Evolutionary conservation across 768 basidiomycete species (phyloP), one percentile per base, ranked within the genome.

Genomic region (Macrolepiota fuliginosa): DNA sequence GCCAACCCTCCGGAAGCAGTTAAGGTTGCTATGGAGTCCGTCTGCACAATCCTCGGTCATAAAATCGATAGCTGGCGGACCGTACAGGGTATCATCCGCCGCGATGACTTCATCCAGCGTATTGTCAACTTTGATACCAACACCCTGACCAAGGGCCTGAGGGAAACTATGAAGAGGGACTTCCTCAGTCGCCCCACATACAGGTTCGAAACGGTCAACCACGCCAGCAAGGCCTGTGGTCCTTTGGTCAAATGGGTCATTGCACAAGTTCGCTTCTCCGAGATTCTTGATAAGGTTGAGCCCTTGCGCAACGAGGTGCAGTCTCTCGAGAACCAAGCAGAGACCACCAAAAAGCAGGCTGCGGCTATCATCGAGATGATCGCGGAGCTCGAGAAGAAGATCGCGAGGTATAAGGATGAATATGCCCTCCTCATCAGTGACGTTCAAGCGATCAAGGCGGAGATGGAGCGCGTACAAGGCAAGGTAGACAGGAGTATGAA

Each of bases 401-500:
- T 98, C 68, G 89, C 84, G 25, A 85, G 80, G 58, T 98, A 98
- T 82, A 98, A 98, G 77, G 92, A 95, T 37, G 97, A 99, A 73
- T 99, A 99, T 68, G 97, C 97, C 1, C 80, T 91, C 11, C 86
- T 99, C 63, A 98, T 99, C 75, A 94, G 94, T 69, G 92, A 98
- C 73, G 96, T 93, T 0, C 94, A 98, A 71, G 89, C 95, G 3
- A 98, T 99, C 83, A 97, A 97, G 75, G 82, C 80, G 54, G 97
- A 98, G 76, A 98, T 99, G 97, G 94, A 96, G 67, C 88, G 92
- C 40, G 97, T 99, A 4, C 94, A 98, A 71, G 87, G 90, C 76
- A 97, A 97, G 75, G 97, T 99, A 37, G 91, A 96, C 71, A 91
- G 96, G 65, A 96, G 94, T 71, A 93, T 98, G 90, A 97, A 89